These are phyloP conservation scores for Suhomyces coccinellae DNA, from an alignment of 1,139 yeast species.

Conservation along the genomic window DNA sequence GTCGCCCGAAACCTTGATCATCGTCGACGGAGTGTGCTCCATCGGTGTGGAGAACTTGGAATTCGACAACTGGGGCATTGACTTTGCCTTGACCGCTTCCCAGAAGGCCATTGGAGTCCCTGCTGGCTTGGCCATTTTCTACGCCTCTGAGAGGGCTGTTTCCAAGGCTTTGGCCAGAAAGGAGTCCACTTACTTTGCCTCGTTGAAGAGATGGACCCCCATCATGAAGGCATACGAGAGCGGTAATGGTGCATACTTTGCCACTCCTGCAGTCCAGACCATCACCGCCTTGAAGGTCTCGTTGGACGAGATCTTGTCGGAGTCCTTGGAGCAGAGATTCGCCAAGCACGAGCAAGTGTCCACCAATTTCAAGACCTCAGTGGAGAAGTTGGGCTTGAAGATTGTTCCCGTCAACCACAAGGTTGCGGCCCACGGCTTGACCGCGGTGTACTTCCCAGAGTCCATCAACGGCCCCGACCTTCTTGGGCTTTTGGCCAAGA, in stretches of 20 bases:
- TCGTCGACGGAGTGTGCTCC: constrained; percentile 95
- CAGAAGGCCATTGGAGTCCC: constrained; percentile 97
- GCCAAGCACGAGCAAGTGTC: constrained; percentile 64
- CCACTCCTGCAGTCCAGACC: constrained; percentile 90
- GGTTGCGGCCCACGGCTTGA: constrained; percentile 83
- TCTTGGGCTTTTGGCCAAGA: constrained; percentile 51
- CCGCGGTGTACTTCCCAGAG: constrained; percentile 85
- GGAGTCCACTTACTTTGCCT: constrained; percentile 68
- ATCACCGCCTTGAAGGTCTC: constrained; percentile 80
- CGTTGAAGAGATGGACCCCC: constrained; percentile 85
- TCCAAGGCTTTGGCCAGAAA: constrained; percentile 57
- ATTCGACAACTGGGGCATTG: constrained; percentile 89
- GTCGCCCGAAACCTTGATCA: constrained; percentile 77
- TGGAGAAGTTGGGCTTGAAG: constrained; percentile 61
- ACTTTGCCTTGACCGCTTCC: constrained; percentile 85
- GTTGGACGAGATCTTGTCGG: constrained; percentile 65
- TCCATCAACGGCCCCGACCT: constrained; percentile 68
- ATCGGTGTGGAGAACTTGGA: constrained; percentile 84
- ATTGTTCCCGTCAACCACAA: constrained; percentile 62
- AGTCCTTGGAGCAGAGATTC: constrained; percentile 61
- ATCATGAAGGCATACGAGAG: constrained; percentile 84
- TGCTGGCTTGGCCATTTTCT: constrained; percentile 81
- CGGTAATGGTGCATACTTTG: constrained; percentile 83
- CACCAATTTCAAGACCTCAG: constrained; percentile 59
- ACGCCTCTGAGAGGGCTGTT: constrained; percentile 76